Evolutionary conservation across 106 monocot species (phyloP), one percentile per base, ranked within the genome.

Genomic region (Iris macrosiphon): DNA sequence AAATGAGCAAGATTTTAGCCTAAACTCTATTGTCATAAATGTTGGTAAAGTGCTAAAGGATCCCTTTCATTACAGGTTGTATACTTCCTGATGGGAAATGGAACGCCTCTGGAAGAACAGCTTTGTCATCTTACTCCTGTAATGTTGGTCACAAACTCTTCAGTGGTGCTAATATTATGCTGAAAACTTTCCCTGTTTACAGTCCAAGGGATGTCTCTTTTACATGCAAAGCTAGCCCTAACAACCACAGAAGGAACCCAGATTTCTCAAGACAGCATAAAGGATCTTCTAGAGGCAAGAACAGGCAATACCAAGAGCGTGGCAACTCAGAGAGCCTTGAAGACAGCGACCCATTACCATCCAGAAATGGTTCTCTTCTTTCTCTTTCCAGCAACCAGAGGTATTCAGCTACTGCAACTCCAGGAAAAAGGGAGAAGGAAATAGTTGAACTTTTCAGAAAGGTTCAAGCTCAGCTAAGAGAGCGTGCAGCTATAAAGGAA

Each of bases 381-480:
- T 78, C 84, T 25, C 64, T 81, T 53, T 50, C 75, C 2, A 67
- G 72, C 33, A 74, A 74, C 48, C 66, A 66, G 16, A 84, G 83
- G 69, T 57, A 72, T 48, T 78, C 81, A 21, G 78, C 81, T 20
- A 77, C 84, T 63, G 66, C 93, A 31, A 57, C 73, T 65, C 88
- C 78, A 16, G 89, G 89, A 27, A 67, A 56, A 65, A 83, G 82
- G 57, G 86, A 90, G 65, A 83, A 84, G 64, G 90, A 91, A 45
- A 91, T 99, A 30, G 82, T 91, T 6, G 75, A 84, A 76, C 52
- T 99, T 27, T 91, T 99, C 49, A 74, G 74, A 59, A 99, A 78
- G 50, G 83, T 91, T 21, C 90, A 87, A 54, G 72, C 82, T 28
- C 87, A 87, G 31, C 70, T 99, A 21, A 62, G 87, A 53, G 80